Conservation (phyloP, 2,329 filamentous ascomycete species). For the Sarocladium strictum region DNA sequence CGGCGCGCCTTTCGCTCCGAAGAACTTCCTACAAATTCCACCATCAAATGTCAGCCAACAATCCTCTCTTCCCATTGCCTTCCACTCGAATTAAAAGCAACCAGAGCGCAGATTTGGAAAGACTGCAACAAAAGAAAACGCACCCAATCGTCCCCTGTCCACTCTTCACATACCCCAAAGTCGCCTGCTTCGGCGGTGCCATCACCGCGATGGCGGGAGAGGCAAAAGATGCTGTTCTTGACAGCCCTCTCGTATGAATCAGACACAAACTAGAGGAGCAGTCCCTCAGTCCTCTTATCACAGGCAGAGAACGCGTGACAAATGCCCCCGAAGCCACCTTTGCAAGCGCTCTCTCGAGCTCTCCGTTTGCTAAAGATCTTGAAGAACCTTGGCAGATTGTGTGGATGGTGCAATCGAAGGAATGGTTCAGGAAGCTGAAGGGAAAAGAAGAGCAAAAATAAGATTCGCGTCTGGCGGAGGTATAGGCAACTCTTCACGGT, state of each 20-base stretch:
- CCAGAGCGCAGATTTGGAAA: neutral
- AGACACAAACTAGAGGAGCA: neutral
- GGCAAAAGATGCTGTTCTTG: neutral
- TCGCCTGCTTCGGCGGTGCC: conserved; percentile 66
- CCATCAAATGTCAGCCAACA: conserved; percentile 7
- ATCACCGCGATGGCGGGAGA: conserved; percentile 21
- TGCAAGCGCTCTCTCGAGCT: neutral
- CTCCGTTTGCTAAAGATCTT: neutral
- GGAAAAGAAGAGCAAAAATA: too few species aligned
- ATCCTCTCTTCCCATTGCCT: neutral
- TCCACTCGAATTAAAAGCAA: neutral
- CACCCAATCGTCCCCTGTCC: conserved; percentile 70
- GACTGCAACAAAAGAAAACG: conserved; percentile 24
- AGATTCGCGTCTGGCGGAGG: too few species aligned
- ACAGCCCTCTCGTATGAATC: neutral
- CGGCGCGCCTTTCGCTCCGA: conserved; percentile 51
- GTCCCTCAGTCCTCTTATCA: neutral
- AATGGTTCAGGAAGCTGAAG: too few species aligned
- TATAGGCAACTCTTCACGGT: neutral
- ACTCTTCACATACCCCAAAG: conserved; percentile 78
- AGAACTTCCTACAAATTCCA: conserved; percentile 66
- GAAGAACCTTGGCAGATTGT: too few species aligned
- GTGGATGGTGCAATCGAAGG: too few species aligned
- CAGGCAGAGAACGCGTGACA: neutral
- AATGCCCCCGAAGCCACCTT: neutral